phyloP scores from a whole-genome alignment of 768 basidiomycete species.

The Boletus fagicola region DNA sequence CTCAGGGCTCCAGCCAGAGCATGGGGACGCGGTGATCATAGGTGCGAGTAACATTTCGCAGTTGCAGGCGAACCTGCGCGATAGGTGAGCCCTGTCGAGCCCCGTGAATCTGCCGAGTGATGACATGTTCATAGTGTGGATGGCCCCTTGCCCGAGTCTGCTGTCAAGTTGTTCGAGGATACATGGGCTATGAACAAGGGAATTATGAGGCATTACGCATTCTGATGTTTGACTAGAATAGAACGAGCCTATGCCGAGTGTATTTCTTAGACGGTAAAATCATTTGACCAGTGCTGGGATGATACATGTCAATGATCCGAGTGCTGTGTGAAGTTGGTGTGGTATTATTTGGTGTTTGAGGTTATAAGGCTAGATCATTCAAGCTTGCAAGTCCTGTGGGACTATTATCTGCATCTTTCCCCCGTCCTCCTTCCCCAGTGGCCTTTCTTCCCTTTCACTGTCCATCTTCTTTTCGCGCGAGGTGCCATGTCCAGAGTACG shows the following conservation, averaged over 20 bases:
- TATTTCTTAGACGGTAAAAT: background rate
- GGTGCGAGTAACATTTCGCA: background rate
- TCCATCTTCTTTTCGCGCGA: constrained; percentile 3
- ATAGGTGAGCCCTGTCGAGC: background rate
- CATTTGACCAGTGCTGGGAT: background rate
- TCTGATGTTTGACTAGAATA: background rate
- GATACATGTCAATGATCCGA: background rate
- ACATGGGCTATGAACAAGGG: background rate
- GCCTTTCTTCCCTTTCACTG: background rate
- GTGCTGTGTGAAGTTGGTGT: constrained; percentile 14
- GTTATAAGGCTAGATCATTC: constrained; percentile 6
- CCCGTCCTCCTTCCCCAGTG: background rate
- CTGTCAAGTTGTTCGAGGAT: constrained; percentile 1
- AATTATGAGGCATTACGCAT: background rate
- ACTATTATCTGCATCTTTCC: constrained; percentile 14
- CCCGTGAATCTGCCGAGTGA: background rate
- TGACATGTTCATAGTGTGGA: background rate
- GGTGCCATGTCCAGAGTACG: constrained; percentile 33
- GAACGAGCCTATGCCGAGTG: background rate
- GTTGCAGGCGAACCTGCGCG: background rate
- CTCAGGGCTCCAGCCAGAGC: background rate
- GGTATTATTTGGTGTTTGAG: constrained; percentile 26
- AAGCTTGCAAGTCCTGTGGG: background rate
- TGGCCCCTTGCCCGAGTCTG: background rate
- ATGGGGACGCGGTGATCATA: background rate